Percentiles rank a stretch among this genome's conserved stretches.
Evolutionary conservation across 2,329 filamentous ascomycete species (phyloP).

Genomic region (Onygenales sp.): DNA sequence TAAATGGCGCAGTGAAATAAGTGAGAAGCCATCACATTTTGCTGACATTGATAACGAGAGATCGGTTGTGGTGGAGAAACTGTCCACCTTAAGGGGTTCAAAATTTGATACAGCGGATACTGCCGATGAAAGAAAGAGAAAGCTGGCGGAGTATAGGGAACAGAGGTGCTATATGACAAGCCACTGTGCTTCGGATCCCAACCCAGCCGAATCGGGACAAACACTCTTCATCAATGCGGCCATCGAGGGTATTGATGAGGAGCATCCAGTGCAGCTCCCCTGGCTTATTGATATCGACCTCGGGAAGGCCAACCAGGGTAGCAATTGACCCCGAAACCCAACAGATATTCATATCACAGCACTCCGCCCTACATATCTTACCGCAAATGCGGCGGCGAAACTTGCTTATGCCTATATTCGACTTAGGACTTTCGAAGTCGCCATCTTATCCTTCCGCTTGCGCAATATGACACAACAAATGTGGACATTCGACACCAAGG

Average conservation of each 20-base stretch:
- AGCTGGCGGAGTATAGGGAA: constrained; percentile 16
- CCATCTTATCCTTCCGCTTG: too few relatives aligned
- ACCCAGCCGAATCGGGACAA: constrained; percentile 32
- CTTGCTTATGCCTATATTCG: too few relatives aligned
- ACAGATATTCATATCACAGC: too few relatives aligned
- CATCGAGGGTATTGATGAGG: constrained; percentile 38
- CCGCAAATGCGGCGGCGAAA: too few relatives aligned
- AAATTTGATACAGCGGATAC: constrained; percentile 10
- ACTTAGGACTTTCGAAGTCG: too few relatives aligned
- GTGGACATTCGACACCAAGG: too few relatives aligned
- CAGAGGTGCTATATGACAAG: constrained; percentile 29
- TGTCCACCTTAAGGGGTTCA: constrained; percentile 16
- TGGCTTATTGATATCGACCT: constrained; percentile 47
- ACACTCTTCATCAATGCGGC: constrained; percentile 55
- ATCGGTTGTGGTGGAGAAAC: constrained; percentile 28
- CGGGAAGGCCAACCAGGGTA: too few relatives aligned
- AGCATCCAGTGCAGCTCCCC: constrained; percentile 38
- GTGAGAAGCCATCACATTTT: constrained; percentile 34
- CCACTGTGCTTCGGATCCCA: constrained; percentile 26
- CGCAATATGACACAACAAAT: too few relatives aligned
- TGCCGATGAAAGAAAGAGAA: constrained; percentile 9
- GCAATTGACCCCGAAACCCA: too few relatives aligned
- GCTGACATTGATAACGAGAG: constrained; percentile 36
- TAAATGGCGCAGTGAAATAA: constrained; percentile 36
- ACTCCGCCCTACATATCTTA: too few relatives aligned